phyloP scores from a whole-genome alignment of 2,329 filamentous ascomycete genomes.

The Venturia effusa region DNA sequence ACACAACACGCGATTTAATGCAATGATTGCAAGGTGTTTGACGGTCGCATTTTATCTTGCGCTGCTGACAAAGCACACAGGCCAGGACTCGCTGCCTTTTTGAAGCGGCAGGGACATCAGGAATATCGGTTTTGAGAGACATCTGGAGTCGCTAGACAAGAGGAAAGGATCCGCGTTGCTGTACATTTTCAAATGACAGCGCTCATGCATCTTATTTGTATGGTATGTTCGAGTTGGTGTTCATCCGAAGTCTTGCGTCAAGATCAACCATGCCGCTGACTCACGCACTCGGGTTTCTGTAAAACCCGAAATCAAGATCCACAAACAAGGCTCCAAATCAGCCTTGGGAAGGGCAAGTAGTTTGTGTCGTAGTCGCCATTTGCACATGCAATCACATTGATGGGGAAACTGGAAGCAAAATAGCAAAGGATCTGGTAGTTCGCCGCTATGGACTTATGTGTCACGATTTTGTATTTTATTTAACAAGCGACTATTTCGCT shows the following conservation, averaged over 20 bases:
- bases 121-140: background rate
- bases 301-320: background rate
- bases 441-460: background rate
- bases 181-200: background rate
- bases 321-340: background rate
- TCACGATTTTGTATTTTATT: background rate
- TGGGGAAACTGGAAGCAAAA: background rate
- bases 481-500: background rate
- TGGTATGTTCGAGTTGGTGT: background rate
- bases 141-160: background rate
- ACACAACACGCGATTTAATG: constrained; percentile 24
- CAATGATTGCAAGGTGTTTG: constrained; percentile 26
- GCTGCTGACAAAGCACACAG: constrained; percentile 14
- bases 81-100: constrained; percentile 20
- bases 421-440: background rate
- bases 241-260: background rate
- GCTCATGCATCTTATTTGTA: background rate
- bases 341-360: background rate
- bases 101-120: background rate
- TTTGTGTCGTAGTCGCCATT: background rate
- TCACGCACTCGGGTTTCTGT: background rate
- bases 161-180: background rate
- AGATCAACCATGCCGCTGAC: background rate
- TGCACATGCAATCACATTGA: background rate
- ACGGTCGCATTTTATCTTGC: constrained; percentile 33